Conservation (phyloP, 208 protist species). For the Trypanosoma boissoni region DNA sequence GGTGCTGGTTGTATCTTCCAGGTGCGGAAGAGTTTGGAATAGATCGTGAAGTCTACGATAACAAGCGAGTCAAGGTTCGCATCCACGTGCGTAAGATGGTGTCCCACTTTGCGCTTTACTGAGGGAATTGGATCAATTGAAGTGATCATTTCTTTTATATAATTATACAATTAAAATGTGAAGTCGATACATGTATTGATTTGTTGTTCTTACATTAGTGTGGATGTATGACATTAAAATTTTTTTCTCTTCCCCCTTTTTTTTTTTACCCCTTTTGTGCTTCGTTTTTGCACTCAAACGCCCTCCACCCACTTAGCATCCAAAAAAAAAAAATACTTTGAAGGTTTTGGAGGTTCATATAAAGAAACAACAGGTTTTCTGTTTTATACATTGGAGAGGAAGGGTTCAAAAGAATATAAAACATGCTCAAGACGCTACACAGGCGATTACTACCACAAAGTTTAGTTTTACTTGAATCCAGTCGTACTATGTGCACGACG, state of each 20-base stretch:
- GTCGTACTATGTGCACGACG: slow-evolving; percentile 9
- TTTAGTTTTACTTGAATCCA: background rate
- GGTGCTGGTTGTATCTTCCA: slow-evolving; percentile 92
- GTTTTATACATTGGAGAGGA: slow-evolving; percentile 7
- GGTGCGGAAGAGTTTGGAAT: slow-evolving; percentile 89
- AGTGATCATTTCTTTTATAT: too few relatives aligned
- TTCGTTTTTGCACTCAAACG: too few relatives aligned
- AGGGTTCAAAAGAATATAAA: background rate
- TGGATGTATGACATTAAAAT: too few relatives aligned
- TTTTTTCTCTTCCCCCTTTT: background rate
- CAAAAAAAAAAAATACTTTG: slow-evolving; percentile 5
- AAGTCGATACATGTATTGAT: too few relatives aligned
- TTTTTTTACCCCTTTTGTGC: background rate
- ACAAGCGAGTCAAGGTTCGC: slow-evolving; percentile 91
- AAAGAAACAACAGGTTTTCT: too few relatives aligned
- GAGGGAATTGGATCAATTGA: background rate
- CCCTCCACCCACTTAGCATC: background rate
- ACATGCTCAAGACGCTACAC: slow-evolving; percentile 6
- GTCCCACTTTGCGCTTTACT: slow-evolving; percentile 75
- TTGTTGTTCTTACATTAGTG: too few relatives aligned
- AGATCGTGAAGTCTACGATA: slow-evolving; percentile 90
- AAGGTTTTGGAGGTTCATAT: too few relatives aligned
- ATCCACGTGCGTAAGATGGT: slow-evolving; percentile 89
- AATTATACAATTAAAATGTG: too few relatives aligned
- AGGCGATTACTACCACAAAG: background rate